A percentile compares a stretch with the other conserved stretches of the same genome.
phyloP scores from a whole-genome alignment of 768 basidiomycete species.

The Mycena floridula region DNA sequence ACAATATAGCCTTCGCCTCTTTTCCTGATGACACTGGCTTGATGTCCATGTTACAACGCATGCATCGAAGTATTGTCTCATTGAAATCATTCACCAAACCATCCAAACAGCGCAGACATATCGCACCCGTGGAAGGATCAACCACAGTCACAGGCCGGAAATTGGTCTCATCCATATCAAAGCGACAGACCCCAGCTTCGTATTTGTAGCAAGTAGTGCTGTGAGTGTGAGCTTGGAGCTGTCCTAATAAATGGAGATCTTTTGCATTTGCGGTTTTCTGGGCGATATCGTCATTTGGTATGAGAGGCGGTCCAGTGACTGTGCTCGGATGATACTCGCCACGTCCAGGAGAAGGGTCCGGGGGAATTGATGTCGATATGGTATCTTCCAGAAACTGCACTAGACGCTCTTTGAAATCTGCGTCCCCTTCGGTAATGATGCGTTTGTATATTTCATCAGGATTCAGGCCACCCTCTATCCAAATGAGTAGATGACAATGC shows the following conservation, averaged over 20 bases:
- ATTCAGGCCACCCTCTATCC: constrained; percentile 26
- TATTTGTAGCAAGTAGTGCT: constrained; percentile 23
- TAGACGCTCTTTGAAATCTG: constrained; percentile 2
- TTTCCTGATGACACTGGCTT: constrained; percentile 18
- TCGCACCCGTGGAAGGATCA: constrained; percentile 14
- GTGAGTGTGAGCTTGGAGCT: constrained; percentile 19
- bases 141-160: constrained; percentile 3
- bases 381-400: constrained; percentile 8
- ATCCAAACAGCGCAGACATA: constrained; percentile 17
- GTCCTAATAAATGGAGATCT: constrained; percentile 1
- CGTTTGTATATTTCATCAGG: constrained; percentile 7
- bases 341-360: not conserved
- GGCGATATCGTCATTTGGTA: not conserved
- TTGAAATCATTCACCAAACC: constrained; percentile 26
- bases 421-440: not conserved
- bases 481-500: constrained; percentile 36
- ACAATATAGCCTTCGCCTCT: constrained; percentile 23
- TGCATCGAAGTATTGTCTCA: constrained; percentile 16
- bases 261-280: not conserved
- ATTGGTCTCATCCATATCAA: constrained; percentile 15
- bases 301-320: not conserved
- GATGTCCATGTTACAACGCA: constrained; percentile 22
- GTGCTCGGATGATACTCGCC: not conserved
- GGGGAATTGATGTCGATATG: constrained; percentile 3
- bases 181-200: constrained; percentile 13